These are phyloP conservation scores for Coccomyxa subellipsoidea DNA, from an alignment of 163 green algal genomes.

Conservation along the genomic window DNA sequence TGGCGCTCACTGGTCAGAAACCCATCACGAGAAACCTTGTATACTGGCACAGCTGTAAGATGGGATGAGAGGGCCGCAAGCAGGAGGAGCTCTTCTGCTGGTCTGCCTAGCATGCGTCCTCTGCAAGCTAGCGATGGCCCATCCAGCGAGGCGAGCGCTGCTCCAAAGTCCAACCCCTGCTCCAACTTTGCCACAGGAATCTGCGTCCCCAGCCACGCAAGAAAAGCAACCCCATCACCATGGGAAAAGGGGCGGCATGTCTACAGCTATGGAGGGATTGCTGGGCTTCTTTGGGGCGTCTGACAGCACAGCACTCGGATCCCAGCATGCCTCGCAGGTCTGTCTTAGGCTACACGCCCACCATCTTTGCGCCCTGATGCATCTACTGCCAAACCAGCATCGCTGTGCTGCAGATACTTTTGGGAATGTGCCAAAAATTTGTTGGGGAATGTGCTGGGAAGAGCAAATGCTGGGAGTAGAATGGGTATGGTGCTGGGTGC, in stretches of 20 bases:
- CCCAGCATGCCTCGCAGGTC: not conserved
- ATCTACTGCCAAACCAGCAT: too few relatives aligned
- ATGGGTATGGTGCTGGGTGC: too few relatives aligned
- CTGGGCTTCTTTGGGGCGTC: not conserved
- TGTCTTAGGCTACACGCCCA: too few relatives aligned
- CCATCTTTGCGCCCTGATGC: too few relatives aligned
- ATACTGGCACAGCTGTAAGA: not conserved
- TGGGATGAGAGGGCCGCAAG: not conserved
- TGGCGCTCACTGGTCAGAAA: too few relatives aligned
- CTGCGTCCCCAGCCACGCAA: not conserved
- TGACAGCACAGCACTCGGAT: not conserved
- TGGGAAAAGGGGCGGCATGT: not conserved
- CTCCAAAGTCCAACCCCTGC: not conserved
- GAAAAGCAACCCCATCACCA: not conserved
- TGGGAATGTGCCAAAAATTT: too few relatives aligned
- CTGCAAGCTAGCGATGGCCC: not conserved
- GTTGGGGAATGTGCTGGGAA: too few relatives aligned
- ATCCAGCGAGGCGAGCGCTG: not conserved
- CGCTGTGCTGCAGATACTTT: too few relatives aligned
- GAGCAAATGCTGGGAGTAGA: too few relatives aligned
- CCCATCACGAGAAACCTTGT: too few relatives aligned
- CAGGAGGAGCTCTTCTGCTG: not conserved
- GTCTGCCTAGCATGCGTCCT: not conserved
- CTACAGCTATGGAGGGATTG: not conserved
- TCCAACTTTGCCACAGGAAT: not conserved